Base-by-base conservation (phyloP, 164 flowering plant species). In the Santalum album region DNA sequence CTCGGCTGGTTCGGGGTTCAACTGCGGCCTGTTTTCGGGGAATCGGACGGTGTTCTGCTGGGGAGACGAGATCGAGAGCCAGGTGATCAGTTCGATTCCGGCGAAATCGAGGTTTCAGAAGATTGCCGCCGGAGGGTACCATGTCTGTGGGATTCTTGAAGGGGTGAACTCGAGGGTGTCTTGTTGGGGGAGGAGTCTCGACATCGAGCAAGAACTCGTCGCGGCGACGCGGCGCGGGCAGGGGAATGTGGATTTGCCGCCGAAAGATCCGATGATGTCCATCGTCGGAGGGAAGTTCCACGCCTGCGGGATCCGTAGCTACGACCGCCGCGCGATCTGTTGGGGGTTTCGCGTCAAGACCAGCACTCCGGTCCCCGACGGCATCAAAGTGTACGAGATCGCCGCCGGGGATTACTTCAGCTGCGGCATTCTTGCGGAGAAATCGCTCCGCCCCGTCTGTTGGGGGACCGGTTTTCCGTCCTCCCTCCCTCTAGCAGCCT, bases 381-480 rank as follows among this genome's bases (percentile, higher is more conserved):
- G 77, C 25, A 67, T 75, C 6, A 74, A 69, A 64, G 76, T 82
- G 25, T 87, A 77, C 55, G 81, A 72, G 40, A 76, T 92, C 59
- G 87, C 88, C 7, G 96, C 96, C 23, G 98, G 96, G 4, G 86
- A 89, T 65, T 92, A 89, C 68, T 92, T 92, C 76, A 78, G 90
- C 5, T 92, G 98, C 64, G 96, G 94, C 18, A 60, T 89, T 61
- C 70, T 81, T 5, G 86, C 82, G 1, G 80, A 75, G 57, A 75
- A 65, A 53, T 80, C 94, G 18, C 65, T 83, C 3, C 55, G 44
- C 11, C 85, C 98, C 22, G 64, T 79, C 48, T 89, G 98, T 57
- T 89, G 96, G 98, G 96, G 96, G 19, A 53, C 58, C 2, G 83
- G 84, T 5, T 81, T 86, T 44, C 98, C 98, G 0, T 53, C 83